Evolutionary conservation across 228 moss, liverwort and hornwort genomes (phyloP), one percentile per base, ranked within the genome.

Genomic region (Sphagnum fallax): DNA sequence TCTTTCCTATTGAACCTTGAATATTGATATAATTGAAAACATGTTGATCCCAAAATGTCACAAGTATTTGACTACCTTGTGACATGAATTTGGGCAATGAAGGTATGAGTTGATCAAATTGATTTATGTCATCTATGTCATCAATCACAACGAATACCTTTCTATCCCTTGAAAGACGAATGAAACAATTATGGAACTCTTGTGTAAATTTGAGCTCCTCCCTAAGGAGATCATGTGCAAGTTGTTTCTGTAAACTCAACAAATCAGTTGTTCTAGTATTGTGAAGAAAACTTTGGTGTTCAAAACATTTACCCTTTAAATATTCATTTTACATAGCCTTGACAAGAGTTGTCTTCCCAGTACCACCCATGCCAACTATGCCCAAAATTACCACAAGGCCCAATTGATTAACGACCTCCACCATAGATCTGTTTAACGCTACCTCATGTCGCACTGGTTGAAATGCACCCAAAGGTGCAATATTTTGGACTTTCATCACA

Each of bases 61-160:
- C 69, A 63, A 81, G 74, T 10, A 77, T 71, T 0, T 72, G 77
- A 63, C 81, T 81, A 11, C 77, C 81, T 4, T 77, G 77, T 6
- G 74, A 77, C 6, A 81, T 71, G 13, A 74, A 72, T 58, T 81
- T 74, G 12, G 53, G 0, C 1, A 32, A 1, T 6, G 68, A 74
- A 32, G 72, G 77, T 74, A 81, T 77, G 59, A 81, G 64, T 10
- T 75, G 72, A 5, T 81, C 77, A 62, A 81, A 71, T 51, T 81
- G 74, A 48, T 60, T 67, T 51, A 65, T 65, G 49, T 81, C 77
- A 47, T 81, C 77, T 5, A 60, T 74, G 14, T 77, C 81, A 48
- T 77, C 81, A 48, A 81, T 51, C 60, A 81, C 76, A 52, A 81
- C 74, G 47, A 77, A 13, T 8, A 81, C 77, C 69, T 74, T 81